Evolutionary conservation across 176 grass and related monocot species (phyloP).

Genomic region (Carex scoparia): DNA sequence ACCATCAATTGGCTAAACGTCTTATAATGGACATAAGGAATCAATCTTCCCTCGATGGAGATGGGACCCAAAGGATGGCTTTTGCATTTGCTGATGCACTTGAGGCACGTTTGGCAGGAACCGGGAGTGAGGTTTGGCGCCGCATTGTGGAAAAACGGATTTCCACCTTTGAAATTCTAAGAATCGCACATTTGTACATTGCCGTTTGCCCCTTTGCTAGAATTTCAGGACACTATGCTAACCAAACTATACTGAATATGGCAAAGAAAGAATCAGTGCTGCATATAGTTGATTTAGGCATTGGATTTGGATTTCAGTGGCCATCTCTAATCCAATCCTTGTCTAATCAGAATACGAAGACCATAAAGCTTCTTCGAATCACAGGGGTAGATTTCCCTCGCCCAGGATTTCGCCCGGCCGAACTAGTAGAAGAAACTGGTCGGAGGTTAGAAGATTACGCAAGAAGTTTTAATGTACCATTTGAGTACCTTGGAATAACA

Average conservation of each 20-base stretch:
- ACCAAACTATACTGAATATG: constrained; percentile 44
- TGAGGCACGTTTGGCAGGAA: constrained; percentile 45
- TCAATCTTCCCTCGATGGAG: constrained; percentile 34
- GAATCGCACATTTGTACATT: constrained; percentile 26
- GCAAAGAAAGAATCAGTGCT: constrained; percentile 32
- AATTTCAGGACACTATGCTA: constrained; percentile 37
- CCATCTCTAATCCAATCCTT: constrained; percentile 52
- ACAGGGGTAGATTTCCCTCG: constrained; percentile 55
- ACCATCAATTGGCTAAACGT: constrained; percentile 31
- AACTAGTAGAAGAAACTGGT: constrained; percentile 23
- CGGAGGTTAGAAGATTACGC: constrained; percentile 52
- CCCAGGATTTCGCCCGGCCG: constrained; percentile 45
- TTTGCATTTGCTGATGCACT: constrained; percentile 47
- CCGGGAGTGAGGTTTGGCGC: constrained; percentile 39
- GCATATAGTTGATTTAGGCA: constrained; percentile 75
- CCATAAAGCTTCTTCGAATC: constrained; percentile 49
- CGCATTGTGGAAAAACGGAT: constrained; percentile 19
- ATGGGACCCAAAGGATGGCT: constrained; percentile 52
- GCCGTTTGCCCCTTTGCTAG: constrained; percentile 35
- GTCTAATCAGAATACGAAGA: constrained; percentile 17
- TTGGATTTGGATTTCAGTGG: constrained; percentile 69
- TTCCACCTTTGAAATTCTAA: constrained; percentile 23
- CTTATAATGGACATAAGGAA: constrained; percentile 38
- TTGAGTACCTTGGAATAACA: constrained; percentile 46
- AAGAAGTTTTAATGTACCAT: constrained; percentile 46